Evolutionary conservation across 371 early-diverging fungal genomes (phyloP).

Genomic region (Sporodiniella umbellata): DNA sequence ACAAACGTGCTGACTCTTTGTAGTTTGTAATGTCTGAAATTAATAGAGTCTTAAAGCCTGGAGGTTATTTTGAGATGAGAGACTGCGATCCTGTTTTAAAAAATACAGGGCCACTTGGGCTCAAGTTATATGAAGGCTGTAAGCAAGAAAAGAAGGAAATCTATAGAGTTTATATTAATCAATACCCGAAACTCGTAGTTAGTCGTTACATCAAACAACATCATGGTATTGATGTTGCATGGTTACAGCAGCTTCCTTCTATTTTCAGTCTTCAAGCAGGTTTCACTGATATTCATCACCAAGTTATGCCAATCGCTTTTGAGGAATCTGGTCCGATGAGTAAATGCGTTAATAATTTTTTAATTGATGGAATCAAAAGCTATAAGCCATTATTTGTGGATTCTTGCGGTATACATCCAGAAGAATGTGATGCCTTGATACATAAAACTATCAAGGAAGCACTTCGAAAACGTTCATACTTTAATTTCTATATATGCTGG

Average conservation of each 20-base stretch:
- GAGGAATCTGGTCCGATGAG: slow-evolving; percentile 17
- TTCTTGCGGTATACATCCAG: slow-evolving; percentile 2
- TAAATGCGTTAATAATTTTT: slow-evolving; percentile 7
- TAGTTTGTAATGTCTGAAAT: slow-evolving; percentile 25
- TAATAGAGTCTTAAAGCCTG: slow-evolving; percentile 50
- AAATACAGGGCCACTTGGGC: slow-evolving; percentile 41
- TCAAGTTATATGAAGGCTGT: slow-evolving; percentile 19
- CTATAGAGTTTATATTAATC: not conserved
- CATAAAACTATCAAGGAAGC: slow-evolving; percentile 21
- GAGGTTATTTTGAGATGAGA: slow-evolving; percentile 53
- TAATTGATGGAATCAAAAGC: slow-evolving; percentile 6
- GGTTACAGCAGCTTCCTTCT: slow-evolving; percentile 21
- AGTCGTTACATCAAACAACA: not conserved
- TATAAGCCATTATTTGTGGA: slow-evolving; percentile 15
- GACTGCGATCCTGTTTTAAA: slow-evolving; percentile 48
- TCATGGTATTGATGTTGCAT: slow-evolving; percentile 25
- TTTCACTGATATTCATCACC: slow-evolving; percentile 32
- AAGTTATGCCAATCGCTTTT: slow-evolving; percentile 17
- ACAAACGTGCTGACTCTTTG: not conserved
- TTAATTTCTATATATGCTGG: slow-evolving; percentile 37
- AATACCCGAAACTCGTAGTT: not conserved
- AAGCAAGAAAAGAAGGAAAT: slow-evolving; percentile 5
- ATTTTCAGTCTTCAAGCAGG: slow-evolving; percentile 15
- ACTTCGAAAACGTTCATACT: slow-evolving; percentile 16
- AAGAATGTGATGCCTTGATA: slow-evolving; percentile 10